phyloP scores from a whole-genome alignment of 2,329 filamentous ascomycete genomes.

The Emmonsiellopsis sp. region DNA sequence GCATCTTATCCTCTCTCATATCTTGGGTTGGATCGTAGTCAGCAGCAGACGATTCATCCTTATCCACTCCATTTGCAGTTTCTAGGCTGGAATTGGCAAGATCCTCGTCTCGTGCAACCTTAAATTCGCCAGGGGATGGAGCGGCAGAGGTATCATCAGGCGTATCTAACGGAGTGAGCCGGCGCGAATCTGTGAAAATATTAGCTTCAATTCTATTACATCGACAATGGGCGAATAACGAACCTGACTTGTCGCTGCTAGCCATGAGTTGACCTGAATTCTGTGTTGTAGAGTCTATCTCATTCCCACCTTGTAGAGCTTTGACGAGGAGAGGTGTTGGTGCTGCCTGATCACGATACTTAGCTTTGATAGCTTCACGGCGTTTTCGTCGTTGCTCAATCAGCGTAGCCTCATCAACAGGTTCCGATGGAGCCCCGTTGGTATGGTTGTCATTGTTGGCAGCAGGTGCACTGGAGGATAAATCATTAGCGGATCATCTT shows the following conservation, averaged over 20 bases:
- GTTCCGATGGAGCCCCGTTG: constrained; percentile 42
- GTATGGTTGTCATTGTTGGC: constrained; percentile 14
- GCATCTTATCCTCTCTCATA: constrained; percentile 72
- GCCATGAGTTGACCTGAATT: constrained; percentile 37
- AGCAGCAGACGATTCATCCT: constrained; percentile 77
- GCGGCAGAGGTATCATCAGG: constrained; percentile 40
- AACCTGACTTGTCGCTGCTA: constrained; percentile 31
- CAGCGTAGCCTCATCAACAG: constrained; percentile 71
- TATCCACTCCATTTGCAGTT: constrained; percentile 37
- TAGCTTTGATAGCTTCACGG: constrained; percentile 76
- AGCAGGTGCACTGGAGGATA: constrained; percentile 12
- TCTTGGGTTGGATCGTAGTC: constrained; percentile 86
- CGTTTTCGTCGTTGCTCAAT: constrained; percentile 78
- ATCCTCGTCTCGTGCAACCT: constrained; percentile 58
- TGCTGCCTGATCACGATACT: constrained; percentile 61
- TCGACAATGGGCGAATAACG: constrained; percentile 8
- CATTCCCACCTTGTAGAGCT: constrained; percentile 57
- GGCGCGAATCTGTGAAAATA: constrained; percentile 23
- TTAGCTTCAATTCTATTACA: constrained; percentile 12
- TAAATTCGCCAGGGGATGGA: constrained; percentile 51
- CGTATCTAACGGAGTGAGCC: constrained; percentile 38
- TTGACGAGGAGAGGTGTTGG: constrained; percentile 58
- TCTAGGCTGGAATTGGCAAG: constrained; percentile 48
- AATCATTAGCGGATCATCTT: constrained; percentile 3
- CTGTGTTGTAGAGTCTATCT: constrained; percentile 45